Conservation (phyloP, 1,284 basidiomycete genomes). For the Xerocomus nothofagi region DNA sequence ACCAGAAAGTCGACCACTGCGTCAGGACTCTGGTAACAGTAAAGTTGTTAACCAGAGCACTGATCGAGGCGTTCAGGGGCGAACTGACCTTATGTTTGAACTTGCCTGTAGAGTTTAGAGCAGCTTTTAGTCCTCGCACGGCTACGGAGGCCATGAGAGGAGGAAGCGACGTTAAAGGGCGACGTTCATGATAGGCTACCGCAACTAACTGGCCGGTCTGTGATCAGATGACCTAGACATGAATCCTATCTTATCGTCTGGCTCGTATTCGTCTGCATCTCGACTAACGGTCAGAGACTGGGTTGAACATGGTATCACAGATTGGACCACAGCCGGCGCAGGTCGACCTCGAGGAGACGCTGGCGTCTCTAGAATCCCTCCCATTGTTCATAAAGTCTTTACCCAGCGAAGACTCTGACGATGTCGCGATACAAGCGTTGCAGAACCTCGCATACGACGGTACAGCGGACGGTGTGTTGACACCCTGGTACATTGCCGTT, state of each 20-base stretch:
- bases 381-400: conserved; percentile 95
- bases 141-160: conserved; percentile 26
- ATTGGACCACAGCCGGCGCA: conserved; percentile 39
- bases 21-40: conserved; percentile 57
- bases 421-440: conserved; percentile 77
- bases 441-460: conserved; percentile 89
- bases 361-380: conserved; percentile 54
- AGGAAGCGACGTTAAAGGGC: background rate
- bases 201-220: no score
- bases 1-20: conserved; percentile 85
- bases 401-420: conserved; percentile 65
- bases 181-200: no score
- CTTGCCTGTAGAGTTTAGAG: conserved; percentile 60
- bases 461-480: conserved; percentile 83
- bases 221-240: conserved; percentile 10
- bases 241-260: conserved; percentile 23
- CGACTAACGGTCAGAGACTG: background rate
- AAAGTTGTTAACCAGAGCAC: conserved; percentile 1
- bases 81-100: conserved; percentile 60
- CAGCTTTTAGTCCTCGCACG: conserved; percentile 54
- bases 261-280: background rate
- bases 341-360: conserved; percentile 43
- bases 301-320: conserved; percentile 18
- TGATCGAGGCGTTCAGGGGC: background rate
- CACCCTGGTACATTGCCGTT: background rate